These are phyloP conservation scores for Trichosporon ovoides DNA, from an alignment of 1,284 basidiomycete genomes.

Conservation along the genomic window DNA sequence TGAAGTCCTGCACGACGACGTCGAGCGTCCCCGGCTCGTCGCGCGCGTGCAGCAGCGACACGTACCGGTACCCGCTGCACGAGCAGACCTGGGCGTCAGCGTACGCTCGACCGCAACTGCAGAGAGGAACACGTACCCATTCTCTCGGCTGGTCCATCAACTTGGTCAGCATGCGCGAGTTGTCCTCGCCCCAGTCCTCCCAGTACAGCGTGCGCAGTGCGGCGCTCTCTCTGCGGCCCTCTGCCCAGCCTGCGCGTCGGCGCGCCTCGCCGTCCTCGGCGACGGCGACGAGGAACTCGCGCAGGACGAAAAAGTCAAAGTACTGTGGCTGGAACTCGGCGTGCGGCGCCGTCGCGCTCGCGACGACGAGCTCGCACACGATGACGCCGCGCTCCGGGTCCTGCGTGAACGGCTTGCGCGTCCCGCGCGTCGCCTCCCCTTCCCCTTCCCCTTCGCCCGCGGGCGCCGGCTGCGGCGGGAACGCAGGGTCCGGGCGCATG, in stretches of 20 bases:
- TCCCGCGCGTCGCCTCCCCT: conserved; percentile 21
- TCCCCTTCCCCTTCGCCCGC: too few species aligned
- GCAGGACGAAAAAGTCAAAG: conserved; percentile 52
- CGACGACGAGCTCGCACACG: conserved; percentile 39
- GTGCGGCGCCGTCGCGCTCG: conserved; percentile 9
- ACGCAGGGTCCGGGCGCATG: conserved; percentile 46
- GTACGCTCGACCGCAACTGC: conserved; percentile 13
- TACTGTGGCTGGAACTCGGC: conserved; percentile 14
- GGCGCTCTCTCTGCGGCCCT: conserved; percentile 32
- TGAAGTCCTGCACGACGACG: conserved; percentile 36
- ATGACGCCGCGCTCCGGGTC: conserved; percentile 40
- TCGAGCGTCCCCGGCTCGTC: conserved; percentile 2
- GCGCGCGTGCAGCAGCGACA: conserved; percentile 24
- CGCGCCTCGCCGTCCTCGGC: conserved; percentile 40
- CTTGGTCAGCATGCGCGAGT: conserved; percentile 33
- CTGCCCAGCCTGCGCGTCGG: conserved; percentile 38
- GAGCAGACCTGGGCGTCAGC: conserved; percentile 37
- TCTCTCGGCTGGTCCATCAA: conserved; percentile 21
- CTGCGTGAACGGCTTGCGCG: conserved; percentile 40
- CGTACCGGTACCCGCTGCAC: conserved; percentile 45
- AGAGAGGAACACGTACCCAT: too few species aligned
- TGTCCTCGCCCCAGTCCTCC: conserved; percentile 40
- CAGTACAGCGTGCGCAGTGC: conserved; percentile 27
- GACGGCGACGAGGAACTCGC: conserved; percentile 51
- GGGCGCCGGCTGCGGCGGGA: conserved; percentile 20